These are phyloP conservation scores for Raddia guianensis DNA, from an alignment of 176 grass and related monocot species.

Conservation along the genomic window DNA sequence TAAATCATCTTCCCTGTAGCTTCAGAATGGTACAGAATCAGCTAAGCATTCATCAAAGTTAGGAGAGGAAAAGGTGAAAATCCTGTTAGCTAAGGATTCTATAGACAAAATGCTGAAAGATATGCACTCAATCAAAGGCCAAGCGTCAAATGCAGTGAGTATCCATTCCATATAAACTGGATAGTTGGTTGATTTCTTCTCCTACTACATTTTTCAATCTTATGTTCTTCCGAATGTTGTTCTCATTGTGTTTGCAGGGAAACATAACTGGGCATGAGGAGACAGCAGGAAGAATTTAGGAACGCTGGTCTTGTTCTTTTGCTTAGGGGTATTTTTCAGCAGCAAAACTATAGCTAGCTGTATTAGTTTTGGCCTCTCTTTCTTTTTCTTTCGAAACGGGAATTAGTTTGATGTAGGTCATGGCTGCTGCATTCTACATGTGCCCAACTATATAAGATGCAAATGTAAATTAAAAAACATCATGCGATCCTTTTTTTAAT, in stretches of 20 bases:
- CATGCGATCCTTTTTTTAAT: too few relatives aligned
- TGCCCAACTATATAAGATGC: not conserved
- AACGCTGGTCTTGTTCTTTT: not conserved
- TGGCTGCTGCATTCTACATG: not conserved
- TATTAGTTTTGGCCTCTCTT: not conserved
- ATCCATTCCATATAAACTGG: not conserved
- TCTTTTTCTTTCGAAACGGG: not conserved
- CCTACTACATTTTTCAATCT: not conserved
- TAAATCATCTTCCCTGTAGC: conserved; percentile 36
- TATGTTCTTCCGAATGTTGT: not conserved
- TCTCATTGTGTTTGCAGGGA: conserved; percentile 22
- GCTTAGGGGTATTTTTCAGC: not conserved
- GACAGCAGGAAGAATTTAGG: conserved; percentile 23
- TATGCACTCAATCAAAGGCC: conserved; percentile 46
- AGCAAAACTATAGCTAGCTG: conserved; percentile 7
- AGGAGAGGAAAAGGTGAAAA: conserved; percentile 43
- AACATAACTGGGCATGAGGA: conserved; percentile 33
- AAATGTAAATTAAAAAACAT: not conserved
- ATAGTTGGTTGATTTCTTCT: not conserved
- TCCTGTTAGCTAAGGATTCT: conserved; percentile 54
- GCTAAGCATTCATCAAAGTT: conserved; percentile 13
- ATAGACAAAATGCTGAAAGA: conserved; percentile 62
- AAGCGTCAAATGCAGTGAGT: conserved; percentile 39
- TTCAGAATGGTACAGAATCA: conserved; percentile 37
- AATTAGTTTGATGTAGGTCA: not conserved